These are phyloP conservation scores for Eleusine coracana DNA, from an alignment of 176 grass and related monocot genomes.

Conservation along the genomic window DNA sequence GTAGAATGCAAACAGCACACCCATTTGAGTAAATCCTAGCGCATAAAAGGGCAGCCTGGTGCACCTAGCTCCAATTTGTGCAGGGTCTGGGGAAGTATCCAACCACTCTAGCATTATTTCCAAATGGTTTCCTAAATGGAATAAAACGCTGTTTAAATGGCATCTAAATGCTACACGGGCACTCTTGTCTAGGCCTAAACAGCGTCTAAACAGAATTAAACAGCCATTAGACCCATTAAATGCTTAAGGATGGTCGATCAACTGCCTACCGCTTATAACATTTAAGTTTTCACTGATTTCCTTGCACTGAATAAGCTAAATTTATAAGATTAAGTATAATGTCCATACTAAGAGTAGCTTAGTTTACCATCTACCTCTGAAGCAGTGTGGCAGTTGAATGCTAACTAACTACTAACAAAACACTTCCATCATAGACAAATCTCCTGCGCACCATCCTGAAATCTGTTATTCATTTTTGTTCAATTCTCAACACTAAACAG, in stretches of 20 bases:
- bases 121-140: not conserved
- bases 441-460: not conserved
- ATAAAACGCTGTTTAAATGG: not conserved
- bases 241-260: too few relatives aligned
- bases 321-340: too few relatives aligned
- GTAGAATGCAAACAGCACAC: not conserved
- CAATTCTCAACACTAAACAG: not conserved
- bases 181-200: too few relatives aligned
- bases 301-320: not conserved
- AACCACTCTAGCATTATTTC: not conserved
- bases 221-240: too few relatives aligned
- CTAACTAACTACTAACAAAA: not conserved
- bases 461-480: not conserved
- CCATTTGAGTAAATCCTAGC: not conserved
- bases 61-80: too few relatives aligned
- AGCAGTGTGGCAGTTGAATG: not conserved
- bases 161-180: too few relatives aligned
- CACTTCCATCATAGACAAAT: not conserved
- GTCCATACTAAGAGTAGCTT: too few relatives aligned
- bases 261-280: too few relatives aligned
- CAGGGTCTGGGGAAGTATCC: too few relatives aligned
- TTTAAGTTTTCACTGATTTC: too few relatives aligned
- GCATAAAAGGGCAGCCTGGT: too few relatives aligned
- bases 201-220: too few relatives aligned
- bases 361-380: not conserved